Evolutionary conservation across 2,329 filamentous ascomycete genomes (phyloP).

Genomic region (Penicillium sp.): DNA sequence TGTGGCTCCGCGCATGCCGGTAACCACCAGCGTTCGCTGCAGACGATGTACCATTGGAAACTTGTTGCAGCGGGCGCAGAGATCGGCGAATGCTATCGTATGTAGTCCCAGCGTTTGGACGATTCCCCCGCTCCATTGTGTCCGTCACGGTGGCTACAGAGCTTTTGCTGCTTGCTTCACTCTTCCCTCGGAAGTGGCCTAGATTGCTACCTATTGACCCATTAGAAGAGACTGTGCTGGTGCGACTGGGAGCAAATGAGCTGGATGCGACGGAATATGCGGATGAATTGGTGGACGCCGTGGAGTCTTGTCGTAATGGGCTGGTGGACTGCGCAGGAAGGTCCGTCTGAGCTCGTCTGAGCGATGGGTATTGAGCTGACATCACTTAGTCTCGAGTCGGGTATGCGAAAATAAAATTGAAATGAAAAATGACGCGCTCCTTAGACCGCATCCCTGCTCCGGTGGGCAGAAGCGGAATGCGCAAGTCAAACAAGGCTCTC

Average conservation of each 20-base stretch:
- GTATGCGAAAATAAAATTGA: slow-evolving; percentile 33
- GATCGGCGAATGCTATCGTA: slow-evolving; percentile 76
- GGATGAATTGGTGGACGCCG: slow-evolving; percentile 57
- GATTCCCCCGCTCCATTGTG: slow-evolving; percentile 20
- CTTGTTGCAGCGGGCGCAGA: slow-evolving; percentile 71
- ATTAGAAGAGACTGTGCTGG: slow-evolving; percentile 72
- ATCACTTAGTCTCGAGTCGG: slow-evolving; percentile 35
- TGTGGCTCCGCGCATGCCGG: slow-evolving; percentile 60
- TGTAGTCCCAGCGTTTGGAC: slow-evolving; percentile 59
- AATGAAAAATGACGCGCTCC: slow-evolving; percentile 30
- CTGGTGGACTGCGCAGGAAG: slow-evolving; percentile 46
- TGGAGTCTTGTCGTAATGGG: slow-evolving; percentile 56
- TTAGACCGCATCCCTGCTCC: slow-evolving; percentile 44
- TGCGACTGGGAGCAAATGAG: slow-evolving; percentile 55
- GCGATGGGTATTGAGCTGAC: slow-evolving; percentile 39
- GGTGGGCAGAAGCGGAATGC: slow-evolving; percentile 27
- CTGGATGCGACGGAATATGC: slow-evolving; percentile 52
- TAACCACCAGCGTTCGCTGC: slow-evolving; percentile 31
- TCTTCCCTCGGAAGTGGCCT: slow-evolving; percentile 73
- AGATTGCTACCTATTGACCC: slow-evolving; percentile 58
- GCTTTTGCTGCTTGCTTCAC: slow-evolving; percentile 65
- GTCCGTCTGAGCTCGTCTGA: slow-evolving; percentile 43
- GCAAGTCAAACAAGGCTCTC: slow-evolving; percentile 6
- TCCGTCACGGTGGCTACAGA: slow-evolving; percentile 32
- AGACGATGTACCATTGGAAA: slow-evolving; percentile 55